Evolutionary conservation across 2,329 filamentous ascomycete species (phyloP).

Genomic region (Nemania sp.): DNA sequence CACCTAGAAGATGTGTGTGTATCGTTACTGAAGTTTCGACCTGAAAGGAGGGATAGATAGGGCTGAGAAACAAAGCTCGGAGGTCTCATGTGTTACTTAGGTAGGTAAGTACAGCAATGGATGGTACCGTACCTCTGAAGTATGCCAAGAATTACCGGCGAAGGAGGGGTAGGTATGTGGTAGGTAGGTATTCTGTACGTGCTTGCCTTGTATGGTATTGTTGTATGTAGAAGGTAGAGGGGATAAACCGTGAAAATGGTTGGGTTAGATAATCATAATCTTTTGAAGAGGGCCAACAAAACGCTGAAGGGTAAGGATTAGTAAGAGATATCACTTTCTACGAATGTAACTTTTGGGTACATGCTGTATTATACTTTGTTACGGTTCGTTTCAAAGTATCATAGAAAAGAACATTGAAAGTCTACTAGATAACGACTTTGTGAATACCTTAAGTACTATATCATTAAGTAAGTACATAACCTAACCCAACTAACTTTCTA

Average conservation of each 20-base stretch:
- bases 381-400: neutral
- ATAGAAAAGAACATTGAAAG: neutral
- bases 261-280: neutral
- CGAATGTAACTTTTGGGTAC: neutral
- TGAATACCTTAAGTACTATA: neutral
- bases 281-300: neutral
- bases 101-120: too few species aligned
- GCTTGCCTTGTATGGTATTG: neutral
- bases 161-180: conserved; percentile 25
- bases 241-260: neutral
- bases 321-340: neutral
- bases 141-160: conserved; percentile 28
- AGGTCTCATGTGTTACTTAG: neutral
- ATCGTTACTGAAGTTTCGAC: neutral
- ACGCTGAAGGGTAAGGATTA: neutral
- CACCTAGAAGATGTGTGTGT: neutral
- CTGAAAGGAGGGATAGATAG: conserved; percentile 15
- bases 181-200: neutral
- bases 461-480: neutral
- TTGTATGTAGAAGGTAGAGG: neutral
- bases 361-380: neutral
- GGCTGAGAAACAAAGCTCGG: conserved; percentile 22
- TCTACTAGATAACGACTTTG: too few species aligned
- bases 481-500: too few species aligned
- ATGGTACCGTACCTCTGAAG: neutral